Evolutionary conservation across 1,284 basidiomycete species (phyloP), one percentile per base, ranked within the genome.

Genomic region (Moesziomyces parantarcticus): DNA sequence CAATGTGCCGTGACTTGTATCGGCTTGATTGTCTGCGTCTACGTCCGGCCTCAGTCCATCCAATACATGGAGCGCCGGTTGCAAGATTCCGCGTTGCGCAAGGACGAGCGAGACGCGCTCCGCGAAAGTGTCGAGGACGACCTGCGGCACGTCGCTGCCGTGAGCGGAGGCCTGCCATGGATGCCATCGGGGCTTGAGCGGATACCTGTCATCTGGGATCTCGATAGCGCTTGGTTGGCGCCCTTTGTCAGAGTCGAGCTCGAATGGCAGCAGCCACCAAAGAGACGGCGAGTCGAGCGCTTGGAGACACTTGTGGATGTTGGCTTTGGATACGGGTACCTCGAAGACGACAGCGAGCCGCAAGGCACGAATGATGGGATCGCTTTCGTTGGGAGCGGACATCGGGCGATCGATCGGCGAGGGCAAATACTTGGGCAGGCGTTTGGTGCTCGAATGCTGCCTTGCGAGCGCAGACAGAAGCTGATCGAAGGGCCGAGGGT

Each of bases 401-500:
- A 41, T 40, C 14, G 34, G 10, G 5, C 29, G 20, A 23, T 68
- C 70, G 42, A 68, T 21, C n/a, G 70, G 70, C 25, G 70, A 73
- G 13, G 70, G 60, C 6, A 73, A 55, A 32, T 36, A 47, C 9
- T 52, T 36, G 39, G 49, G 5, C 29, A 22, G 18, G 13, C 22
- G 43, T 10, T 10, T 26, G 18, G 9, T 34, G 18, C 2, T 26
- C 22, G 34, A 13, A 5, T 29, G 29, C n/a, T 71, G 43, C n/a
- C 46, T 63, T 23, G 63, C 59, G 16, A 72, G 34, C 7, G 58
- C 63, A 13, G 50, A 51, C 6, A 72, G 47, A n/a, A 72, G 69
- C 43, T 62, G 58, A 11, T 72, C 69, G 25, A 72, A 72, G 45
- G 69, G 69, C 10, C 69, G 51, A 3, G 58, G 69, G 32, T 72